A percentile compares a stretch with the other conserved stretches of the same genome.
Conservation (phyloP, 345 rosid species). For the Rhodamnia rubescens region DNA sequence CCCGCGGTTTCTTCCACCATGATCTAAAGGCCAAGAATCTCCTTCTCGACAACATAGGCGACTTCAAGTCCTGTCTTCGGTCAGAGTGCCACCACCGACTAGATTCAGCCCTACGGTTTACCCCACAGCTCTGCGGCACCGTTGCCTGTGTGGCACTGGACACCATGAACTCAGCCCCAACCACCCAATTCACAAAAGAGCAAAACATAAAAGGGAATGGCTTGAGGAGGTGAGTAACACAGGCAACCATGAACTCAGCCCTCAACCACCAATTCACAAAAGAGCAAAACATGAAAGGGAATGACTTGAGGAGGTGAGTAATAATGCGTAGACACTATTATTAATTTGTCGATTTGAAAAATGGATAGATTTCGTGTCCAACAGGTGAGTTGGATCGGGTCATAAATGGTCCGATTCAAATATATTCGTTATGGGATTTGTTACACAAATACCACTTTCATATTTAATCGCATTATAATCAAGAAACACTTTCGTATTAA, state of each 20-base stretch:
- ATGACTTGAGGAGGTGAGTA: background rate
- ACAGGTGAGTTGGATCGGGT: no score
- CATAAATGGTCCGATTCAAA: no score
- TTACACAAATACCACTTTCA: no score
- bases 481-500: no score
- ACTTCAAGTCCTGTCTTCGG: background rate
- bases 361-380: background rate
- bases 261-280: background rate
- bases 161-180: background rate
- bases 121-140: slow-evolving; percentile 7
- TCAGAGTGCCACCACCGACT: background rate
- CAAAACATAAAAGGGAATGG: background rate
- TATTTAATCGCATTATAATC: no score
- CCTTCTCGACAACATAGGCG: background rate
- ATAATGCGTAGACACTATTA: background rate
- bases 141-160: slow-evolving; percentile 1
- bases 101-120: background rate
- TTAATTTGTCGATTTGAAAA: background rate
- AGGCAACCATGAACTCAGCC: background rate
- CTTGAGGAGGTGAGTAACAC: no score
- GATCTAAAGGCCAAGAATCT: background rate
- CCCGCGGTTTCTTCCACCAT: background rate
- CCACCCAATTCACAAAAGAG: background rate
- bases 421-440: no score
- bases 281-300: background rate